phyloP scores from a whole-genome alignment of 805 yeast species.

The Candida vartiovaarae region DNA sequence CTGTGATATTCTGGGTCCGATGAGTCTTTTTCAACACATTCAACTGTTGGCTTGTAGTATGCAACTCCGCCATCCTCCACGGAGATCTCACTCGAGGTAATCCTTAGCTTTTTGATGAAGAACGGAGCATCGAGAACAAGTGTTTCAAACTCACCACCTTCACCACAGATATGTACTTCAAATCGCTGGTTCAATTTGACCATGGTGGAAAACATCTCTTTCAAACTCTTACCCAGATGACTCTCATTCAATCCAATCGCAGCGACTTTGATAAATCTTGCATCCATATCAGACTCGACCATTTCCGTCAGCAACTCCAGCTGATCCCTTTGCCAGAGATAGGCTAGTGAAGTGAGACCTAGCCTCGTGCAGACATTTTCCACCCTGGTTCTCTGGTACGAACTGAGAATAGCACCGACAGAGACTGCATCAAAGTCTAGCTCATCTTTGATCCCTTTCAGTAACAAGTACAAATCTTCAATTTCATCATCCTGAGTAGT shows the following conservation, averaged over 20 bases:
- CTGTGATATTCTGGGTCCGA: slow-evolving; percentile 17
- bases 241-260: slow-evolving; percentile 69
- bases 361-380: slow-evolving; percentile 81
- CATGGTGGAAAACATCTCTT: slow-evolving; percentile 53
- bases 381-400: slow-evolving; percentile 91
- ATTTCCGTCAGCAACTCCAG: slow-evolving; percentile 74
- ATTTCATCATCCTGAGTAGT: slow-evolving; percentile 76
- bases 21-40: slow-evolving; percentile 34
- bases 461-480: slow-evolving; percentile 63
- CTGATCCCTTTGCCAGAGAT: slow-evolving; percentile 89
- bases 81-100: slow-evolving; percentile 14
- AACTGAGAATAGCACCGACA: slow-evolving; percentile 92
- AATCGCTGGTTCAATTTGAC: slow-evolving; percentile 49
- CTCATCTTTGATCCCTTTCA: slow-evolving; percentile 36
- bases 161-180: slow-evolving; percentile 94
- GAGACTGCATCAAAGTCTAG: slow-evolving; percentile 83
- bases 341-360: slow-evolving; percentile 63
- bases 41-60: slow-evolving; percentile 52
- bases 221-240: slow-evolving; percentile 65
- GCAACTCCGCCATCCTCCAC: slow-evolving; percentile 55
- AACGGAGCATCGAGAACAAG: slow-evolving; percentile 87
- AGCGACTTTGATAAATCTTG: slow-evolving; percentile 86
- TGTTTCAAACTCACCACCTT: slow-evolving; percentile 98
- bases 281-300: slow-evolving; percentile 61
- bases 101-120: slow-evolving; percentile 45